Conservation (phyloP, 306 rosid genomes). For the Hippophae gyantsensis region DNA sequence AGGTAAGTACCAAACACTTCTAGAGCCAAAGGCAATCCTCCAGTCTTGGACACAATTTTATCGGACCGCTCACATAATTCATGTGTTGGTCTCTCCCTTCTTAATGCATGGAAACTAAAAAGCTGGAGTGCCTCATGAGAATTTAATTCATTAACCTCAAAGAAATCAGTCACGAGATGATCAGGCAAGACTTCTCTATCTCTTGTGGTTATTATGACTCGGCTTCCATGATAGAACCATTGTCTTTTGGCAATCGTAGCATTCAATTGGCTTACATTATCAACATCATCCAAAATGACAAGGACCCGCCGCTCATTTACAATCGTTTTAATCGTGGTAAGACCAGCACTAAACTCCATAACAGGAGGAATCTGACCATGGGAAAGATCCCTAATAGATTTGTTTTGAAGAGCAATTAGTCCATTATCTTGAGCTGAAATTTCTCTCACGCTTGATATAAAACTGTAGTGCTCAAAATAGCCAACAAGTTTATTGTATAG, state of each 20-base stretch:
- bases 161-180: slow-evolving; percentile 14
- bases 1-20: slow-evolving; percentile 57
- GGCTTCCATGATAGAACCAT: slow-evolving; percentile 49
- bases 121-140: slow-evolving; percentile 27
- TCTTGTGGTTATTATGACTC: slow-evolving; percentile 48
- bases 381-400: slow-evolving; percentile 16
- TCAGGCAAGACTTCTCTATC: slow-evolving; percentile 19
- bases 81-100: slow-evolving; percentile 31
- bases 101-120: slow-evolving; percentile 47
- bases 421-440: slow-evolving; percentile 20
- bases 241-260: slow-evolving; percentile 24
- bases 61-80: slow-evolving; percentile 16
- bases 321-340: slow-evolving; percentile 10
- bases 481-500: slow-evolving; percentile 31
- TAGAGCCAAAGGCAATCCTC: slow-evolving; percentile 55
- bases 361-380: background rate
- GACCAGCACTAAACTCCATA: slow-evolving; percentile 11
- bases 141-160: slow-evolving; percentile 39
- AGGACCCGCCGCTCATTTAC: slow-evolving; percentile 26
- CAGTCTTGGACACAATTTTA: slow-evolving; percentile 43
- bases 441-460: slow-evolving; percentile 44
- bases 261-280: slow-evolving; percentile 29
- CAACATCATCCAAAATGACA: slow-evolving; percentile 56
- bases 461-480: slow-evolving; percentile 25
- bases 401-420: slow-evolving; percentile 27